phyloP scores from a whole-genome alignment of 1,284 basidiomycete species.

The Ustilago hordei region DNA sequence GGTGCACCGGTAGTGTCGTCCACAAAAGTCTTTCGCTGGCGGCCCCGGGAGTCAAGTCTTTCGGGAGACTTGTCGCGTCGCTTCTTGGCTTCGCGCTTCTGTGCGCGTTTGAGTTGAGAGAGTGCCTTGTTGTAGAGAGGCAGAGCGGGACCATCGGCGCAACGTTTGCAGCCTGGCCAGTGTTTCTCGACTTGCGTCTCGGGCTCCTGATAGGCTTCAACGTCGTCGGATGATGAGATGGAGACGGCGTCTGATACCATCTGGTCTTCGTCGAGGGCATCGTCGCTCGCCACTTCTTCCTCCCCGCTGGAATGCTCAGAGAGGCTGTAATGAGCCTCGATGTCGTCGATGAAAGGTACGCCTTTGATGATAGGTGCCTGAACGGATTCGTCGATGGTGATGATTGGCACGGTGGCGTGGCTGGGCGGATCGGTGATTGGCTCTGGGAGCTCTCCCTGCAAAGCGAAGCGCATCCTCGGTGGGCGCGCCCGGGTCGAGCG shows the following conservation, averaged over 20 bases:
- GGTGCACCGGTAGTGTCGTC: slow-evolving; percentile 32
- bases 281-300: neutral
- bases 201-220: slow-evolving; percentile 21
- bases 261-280: slow-evolving; percentile 7
- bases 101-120: slow-evolving; percentile 22
- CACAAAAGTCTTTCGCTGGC: slow-evolving; percentile 24
- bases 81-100: slow-evolving; percentile 34
- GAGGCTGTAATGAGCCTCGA: slow-evolving; percentile 13
- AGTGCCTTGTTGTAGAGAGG: slow-evolving; percentile 36
- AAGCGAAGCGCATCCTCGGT: slow-evolving; percentile 31
- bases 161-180: slow-evolving; percentile 41
- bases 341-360: slow-evolving; percentile 23
- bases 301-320: slow-evolving; percentile 20
- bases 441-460: slow-evolving; percentile 36
- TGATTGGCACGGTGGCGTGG: neutral
- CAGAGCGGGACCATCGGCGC: slow-evolving; percentile 33
- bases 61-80: slow-evolving; percentile 26
- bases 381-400: slow-evolving; percentile 17
- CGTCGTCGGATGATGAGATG: slow-evolving; percentile 18
- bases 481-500: slow-evolving; percentile 1
- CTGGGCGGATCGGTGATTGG: slow-evolving; percentile 21
- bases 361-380: neutral
- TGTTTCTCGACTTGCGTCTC: slow-evolving; percentile 29
- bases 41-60: slow-evolving; percentile 28
- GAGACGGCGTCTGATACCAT: slow-evolving; percentile 15